Conservation (phyloP, 768 basidiomycete species). For the Kwoniella sp. region DNA sequence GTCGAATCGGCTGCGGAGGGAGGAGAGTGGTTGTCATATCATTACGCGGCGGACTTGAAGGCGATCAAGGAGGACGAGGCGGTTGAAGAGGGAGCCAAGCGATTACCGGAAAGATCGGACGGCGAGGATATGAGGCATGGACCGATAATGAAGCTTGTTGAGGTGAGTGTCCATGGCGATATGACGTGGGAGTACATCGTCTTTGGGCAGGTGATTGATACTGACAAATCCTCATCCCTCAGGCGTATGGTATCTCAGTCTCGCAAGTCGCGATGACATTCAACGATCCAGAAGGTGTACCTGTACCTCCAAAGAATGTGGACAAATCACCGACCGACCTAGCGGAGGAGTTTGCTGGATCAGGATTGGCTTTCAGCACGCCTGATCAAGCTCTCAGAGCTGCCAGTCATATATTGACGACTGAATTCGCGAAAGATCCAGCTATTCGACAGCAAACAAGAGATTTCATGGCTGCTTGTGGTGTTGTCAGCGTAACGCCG, state of each 20-base stretch:
- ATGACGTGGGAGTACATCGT: too few species aligned
- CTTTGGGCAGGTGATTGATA: too few species aligned
- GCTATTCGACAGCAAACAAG: conserved; percentile 77
- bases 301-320: conserved; percentile 62
- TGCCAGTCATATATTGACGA: conserved; percentile 71
- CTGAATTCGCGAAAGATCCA: conserved; percentile 92
- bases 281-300: conserved; percentile 40
- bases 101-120: conserved; percentile 31
- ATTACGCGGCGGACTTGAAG: conserved; percentile 66
- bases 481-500: conserved; percentile 74
- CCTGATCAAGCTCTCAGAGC: conserved; percentile 47
- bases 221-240: neutral
- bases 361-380: conserved; percentile 31
- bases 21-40: conserved; percentile 85
- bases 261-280: conserved; percentile 86
- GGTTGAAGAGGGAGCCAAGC: conserved; percentile 52
- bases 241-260: conserved; percentile 84
- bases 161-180: conserved; percentile 61
- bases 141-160: conserved; percentile 63
- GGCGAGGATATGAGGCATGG: conserved; percentile 34
- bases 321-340: conserved; percentile 75
- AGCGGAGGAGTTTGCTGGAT: conserved; percentile 81
- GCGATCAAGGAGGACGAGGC: conserved; percentile 64
- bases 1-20: conserved; percentile 89
- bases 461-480: conserved; percentile 72